phyloP scores from a whole-genome alignment of 2,329 filamentous ascomycete species.

The Colletotrichum chlorophyti region DNA sequence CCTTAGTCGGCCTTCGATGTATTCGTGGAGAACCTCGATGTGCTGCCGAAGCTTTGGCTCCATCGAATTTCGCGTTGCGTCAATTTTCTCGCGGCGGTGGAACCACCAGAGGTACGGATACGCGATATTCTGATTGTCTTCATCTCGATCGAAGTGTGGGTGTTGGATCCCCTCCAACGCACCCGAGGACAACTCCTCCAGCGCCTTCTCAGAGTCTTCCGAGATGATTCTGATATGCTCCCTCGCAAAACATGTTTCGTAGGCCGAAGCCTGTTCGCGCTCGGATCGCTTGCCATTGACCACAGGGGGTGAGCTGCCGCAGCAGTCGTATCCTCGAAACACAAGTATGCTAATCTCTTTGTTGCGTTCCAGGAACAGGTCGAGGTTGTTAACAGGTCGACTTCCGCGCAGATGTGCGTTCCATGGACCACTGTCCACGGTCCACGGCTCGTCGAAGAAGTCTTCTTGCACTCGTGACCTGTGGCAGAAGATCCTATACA shows the following conservation, averaged over 20 bases:
- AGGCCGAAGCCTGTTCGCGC: not conserved
- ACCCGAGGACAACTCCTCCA: not conserved
- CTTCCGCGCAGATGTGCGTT: not conserved
- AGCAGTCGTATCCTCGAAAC: not conserved
- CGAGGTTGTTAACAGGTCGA: not conserved
- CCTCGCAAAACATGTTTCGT: not conserved
- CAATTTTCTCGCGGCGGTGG: not conserved
- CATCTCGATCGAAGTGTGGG: not conserved
- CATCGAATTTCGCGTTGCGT: not conserved
- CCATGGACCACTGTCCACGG: not conserved
- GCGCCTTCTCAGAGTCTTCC: not conserved
- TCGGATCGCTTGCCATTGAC: not conserved
- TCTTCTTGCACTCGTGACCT: not conserved
- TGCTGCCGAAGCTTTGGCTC: not conserved
- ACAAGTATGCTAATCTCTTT: not conserved
- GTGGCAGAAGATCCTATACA: not conserved
- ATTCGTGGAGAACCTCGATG: not conserved
- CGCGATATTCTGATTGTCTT: not conserved
- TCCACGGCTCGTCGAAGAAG: not conserved
- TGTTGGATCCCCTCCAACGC: not conserved
- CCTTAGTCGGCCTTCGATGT: not conserved
- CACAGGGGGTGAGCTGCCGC: not conserved
- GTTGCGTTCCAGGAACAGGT: not conserved
- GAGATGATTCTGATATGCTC: not conserved
- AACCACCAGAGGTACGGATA: not conserved